phyloP scores from a whole-genome alignment of 768 basidiomycete genomes.

The Trametes meyenii region DNA sequence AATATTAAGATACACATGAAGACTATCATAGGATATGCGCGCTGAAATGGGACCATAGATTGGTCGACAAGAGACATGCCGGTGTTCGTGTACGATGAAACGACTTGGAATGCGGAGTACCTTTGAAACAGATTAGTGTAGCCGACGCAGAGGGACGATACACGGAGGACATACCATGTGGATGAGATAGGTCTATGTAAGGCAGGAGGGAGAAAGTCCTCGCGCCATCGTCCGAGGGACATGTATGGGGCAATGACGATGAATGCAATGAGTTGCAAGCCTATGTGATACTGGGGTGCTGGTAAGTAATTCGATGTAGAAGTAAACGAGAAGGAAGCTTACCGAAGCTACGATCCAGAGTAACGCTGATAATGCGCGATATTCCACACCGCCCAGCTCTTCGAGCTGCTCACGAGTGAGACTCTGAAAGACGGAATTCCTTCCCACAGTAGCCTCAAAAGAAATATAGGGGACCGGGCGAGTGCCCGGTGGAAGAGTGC shows the following conservation, averaged over 20 bases:
- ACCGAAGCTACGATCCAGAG: constrained; percentile 81
- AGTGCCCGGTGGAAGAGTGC: constrained; percentile 39
- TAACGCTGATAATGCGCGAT: constrained; percentile 77
- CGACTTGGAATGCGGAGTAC: constrained; percentile 84
- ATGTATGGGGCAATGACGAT: constrained; percentile 84
- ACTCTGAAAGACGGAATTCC: constrained; percentile 72
- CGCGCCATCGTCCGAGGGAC: constrained; percentile 56
- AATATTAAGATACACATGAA: constrained; percentile 74
- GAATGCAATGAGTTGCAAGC: constrained; percentile 68
- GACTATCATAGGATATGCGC: constrained; percentile 79
- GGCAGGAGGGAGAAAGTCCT: constrained; percentile 60
- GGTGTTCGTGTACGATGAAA: constrained; percentile 88
- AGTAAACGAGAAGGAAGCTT: constrained; percentile 35
- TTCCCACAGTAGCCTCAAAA: constrained; percentile 83
- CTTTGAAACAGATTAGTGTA: constrained; percentile 38
- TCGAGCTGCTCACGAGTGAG: constrained; percentile 84
- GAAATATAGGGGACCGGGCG: constrained; percentile 77
- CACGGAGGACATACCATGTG: constrained; percentile 56
- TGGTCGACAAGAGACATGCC: constrained; percentile 86
- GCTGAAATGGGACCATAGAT: constrained; percentile 92
- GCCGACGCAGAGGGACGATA: not conserved
- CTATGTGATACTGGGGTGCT: constrained; percentile 71
- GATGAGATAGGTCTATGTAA: constrained; percentile 58
- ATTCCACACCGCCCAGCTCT: constrained; percentile 94
- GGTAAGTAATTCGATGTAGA: constrained; percentile 4